Conservation (phyloP, 345 rosid genomes). For the Psidium friedrichsthalianum region DNA sequence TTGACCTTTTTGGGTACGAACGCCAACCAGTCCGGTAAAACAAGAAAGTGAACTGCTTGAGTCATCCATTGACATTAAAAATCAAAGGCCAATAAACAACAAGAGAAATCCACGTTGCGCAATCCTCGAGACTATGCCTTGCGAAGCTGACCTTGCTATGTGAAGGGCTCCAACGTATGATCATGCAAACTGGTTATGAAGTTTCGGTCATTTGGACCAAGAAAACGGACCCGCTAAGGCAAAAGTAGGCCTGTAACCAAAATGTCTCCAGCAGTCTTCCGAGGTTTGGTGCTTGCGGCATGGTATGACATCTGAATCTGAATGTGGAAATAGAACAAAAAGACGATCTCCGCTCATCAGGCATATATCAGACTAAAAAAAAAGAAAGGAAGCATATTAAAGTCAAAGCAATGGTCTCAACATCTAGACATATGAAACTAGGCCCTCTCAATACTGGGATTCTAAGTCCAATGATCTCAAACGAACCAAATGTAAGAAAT, state of each 20-base stretch:
- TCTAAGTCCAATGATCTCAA: background rate
- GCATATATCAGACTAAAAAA: background rate
- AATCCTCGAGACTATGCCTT: background rate
- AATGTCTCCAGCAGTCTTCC: background rate
- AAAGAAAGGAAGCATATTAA: background rate
- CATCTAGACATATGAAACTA: background rate
- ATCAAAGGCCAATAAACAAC: background rate
- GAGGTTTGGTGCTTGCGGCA: background rate
- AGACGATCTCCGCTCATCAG: background rate
- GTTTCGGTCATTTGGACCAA: background rate
- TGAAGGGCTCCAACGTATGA: background rate
- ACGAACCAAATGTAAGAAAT: background rate
- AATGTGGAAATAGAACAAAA: background rate
- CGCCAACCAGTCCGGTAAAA: background rate
- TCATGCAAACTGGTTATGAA: background rate
- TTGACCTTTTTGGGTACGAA: background rate
- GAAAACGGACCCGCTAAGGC: background rate
- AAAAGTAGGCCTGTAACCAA: background rate
- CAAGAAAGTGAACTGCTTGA: background rate
- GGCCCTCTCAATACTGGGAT: background rate
- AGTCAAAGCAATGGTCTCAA: background rate
- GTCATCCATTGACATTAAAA: background rate
- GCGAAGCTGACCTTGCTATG: background rate
- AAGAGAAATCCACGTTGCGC: background rate
- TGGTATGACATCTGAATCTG: background rate